phyloP scores from a whole-genome alignment of 2,329 filamentous ascomycete species.

The Colletotrichum aenigma region DNA sequence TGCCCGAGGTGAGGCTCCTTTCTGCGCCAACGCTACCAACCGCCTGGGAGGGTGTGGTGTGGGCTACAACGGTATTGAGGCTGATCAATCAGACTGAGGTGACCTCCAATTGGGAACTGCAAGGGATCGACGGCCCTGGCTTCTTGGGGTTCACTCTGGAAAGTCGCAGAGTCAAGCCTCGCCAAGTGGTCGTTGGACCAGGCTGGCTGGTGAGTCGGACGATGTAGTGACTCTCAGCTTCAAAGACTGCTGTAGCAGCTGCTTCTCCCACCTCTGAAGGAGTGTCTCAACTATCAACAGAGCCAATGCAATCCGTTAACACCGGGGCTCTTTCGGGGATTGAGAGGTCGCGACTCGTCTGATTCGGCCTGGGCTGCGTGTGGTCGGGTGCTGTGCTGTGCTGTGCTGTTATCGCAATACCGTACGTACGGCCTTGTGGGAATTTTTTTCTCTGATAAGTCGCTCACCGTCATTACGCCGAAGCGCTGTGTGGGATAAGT shows the following conservation, averaged over 20 bases:
- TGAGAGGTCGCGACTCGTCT: not conserved
- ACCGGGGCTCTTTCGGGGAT: not conserved
- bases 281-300: not conserved
- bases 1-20: not conserved
- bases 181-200: not conserved
- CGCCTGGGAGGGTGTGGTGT: not conserved
- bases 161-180: not conserved
- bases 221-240: not conserved
- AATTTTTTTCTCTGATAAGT: conserved; percentile 8
- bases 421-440: not conserved
- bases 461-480: not conserved
- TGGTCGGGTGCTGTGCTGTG: not conserved
- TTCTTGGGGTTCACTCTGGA: not conserved
- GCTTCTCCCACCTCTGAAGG: not conserved
- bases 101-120: not conserved
- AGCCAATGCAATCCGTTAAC: not conserved
- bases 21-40: not conserved
- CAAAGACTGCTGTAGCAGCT: not conserved
- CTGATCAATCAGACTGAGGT: conserved; percentile 1
- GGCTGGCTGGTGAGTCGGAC: not conserved
- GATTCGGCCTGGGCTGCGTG: conserved; percentile 2
- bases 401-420: conserved; percentile 6
- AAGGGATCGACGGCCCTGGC: not conserved
- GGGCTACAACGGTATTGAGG: not conserved
- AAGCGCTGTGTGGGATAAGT: not conserved